Percentiles rank a stretch among this genome's conserved stretches.
Evolutionary conservation across 768 basidiomycete species (phyloP).

Genomic region (Tricholoma sp.): DNA sequence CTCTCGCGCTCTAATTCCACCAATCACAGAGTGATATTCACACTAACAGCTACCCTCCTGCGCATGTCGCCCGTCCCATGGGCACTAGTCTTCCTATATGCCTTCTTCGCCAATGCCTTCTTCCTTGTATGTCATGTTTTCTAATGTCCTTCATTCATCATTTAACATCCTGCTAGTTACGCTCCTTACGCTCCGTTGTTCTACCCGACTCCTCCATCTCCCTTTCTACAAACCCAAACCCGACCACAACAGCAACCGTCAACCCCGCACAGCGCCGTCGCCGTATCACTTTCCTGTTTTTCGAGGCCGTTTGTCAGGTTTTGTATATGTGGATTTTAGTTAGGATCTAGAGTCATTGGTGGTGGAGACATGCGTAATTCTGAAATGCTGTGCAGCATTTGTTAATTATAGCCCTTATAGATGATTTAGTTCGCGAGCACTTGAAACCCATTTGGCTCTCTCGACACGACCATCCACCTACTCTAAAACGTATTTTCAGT

Average conservation of each 20-base stretch:
- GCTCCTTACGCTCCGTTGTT: slow-evolving; percentile 80
- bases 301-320: slow-evolving; percentile 77
- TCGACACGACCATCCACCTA: no score
- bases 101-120: slow-evolving; percentile 86
- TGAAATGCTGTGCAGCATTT: not conserved
- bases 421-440: not conserved
- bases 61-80: slow-evolving; percentile 59
- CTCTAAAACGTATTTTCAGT: no score
- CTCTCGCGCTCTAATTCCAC: not conserved
- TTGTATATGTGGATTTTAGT: slow-evolving; percentile 84
- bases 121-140: slow-evolving; percentile 64
- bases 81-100: slow-evolving; percentile 72
- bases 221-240: slow-evolving; percentile 27
- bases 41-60: slow-evolving; percentile 68
- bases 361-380: not conserved
- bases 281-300: slow-evolving; percentile 84
- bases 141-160: not conserved
- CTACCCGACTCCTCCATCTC: slow-evolving; percentile 54
- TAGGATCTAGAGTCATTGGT: slow-evolving; percentile 28
- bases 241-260: slow-evolving; percentile 53
- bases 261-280: slow-evolving; percentile 77
- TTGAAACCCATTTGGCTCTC: no score
- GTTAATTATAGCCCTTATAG: not conserved
- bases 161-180: slow-evolving; percentile 50
- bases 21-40: slow-evolving; percentile 67